A percentile compares a stretch with the other conserved stretches of the same genome.
phyloP scores from a whole-genome alignment of 495 filamentous ascomycete species.

The Penicillium longicatenatum region DNA sequence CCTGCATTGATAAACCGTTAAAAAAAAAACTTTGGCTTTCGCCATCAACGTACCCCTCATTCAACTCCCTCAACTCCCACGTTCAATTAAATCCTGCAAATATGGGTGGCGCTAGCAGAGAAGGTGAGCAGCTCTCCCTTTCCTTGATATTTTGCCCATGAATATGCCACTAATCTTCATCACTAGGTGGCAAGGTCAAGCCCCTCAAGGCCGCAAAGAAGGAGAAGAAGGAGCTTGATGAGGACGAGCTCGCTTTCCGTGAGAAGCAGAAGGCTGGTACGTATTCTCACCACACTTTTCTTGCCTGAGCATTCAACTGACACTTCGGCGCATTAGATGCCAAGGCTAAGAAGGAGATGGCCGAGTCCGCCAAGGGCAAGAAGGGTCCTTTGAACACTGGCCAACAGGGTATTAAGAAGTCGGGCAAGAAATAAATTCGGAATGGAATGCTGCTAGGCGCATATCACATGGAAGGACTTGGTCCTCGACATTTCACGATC shows the following conservation, averaged over 20 bases:
- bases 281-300: conserved; percentile 15
- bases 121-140: conserved; percentile 45
- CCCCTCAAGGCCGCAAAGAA: conserved; percentile 82
- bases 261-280: conserved; percentile 75
- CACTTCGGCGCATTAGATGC: conserved; percentile 53
- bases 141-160: not conserved
- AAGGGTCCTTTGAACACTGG: conserved; percentile 70
- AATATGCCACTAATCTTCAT: conserved; percentile 9
- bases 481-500: conserved; percentile 30
- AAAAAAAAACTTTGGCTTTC: conserved; percentile 18
- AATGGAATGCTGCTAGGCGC: conserved; percentile 1
- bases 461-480: conserved; percentile 63
- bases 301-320: not conserved
- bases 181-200: conserved; percentile 79
- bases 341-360: conserved; percentile 75
- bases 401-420: conserved; percentile 85
- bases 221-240: conserved; percentile 70
- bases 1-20: conserved; percentile 4
- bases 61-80: conserved; percentile 12
- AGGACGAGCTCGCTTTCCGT: conserved; percentile 72
- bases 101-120: conserved; percentile 72
- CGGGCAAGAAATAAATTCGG: conserved; percentile 73
- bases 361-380: conserved; percentile 61
- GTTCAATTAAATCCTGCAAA: conserved; percentile 21
- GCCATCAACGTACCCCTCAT: conserved; percentile 16